Percentiles rank a stretch among this genome's conserved stretches.
Conservation (phyloP, 495 filamentous ascomycete species). For the Penicillium herquei region DNA sequence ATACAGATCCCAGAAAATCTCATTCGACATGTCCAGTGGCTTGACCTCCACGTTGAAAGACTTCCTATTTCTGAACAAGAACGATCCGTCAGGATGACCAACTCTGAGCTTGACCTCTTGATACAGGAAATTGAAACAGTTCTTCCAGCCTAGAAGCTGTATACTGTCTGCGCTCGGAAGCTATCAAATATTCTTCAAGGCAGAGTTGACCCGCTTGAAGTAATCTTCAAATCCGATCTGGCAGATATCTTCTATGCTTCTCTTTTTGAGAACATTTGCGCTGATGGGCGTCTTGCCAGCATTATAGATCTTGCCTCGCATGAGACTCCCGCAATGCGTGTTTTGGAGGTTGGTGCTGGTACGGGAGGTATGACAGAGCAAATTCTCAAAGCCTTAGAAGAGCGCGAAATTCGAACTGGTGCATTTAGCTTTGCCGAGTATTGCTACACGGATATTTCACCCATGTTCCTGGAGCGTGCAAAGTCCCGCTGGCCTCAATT, state of each 20-base stretch:
- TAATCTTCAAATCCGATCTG: not conserved
- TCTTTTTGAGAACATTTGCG: not conserved
- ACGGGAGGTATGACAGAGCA: not conserved
- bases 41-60: not conserved
- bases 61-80: not conserved
- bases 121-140: not conserved
- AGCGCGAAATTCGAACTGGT: not conserved
- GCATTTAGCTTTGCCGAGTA: not conserved
- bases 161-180: not conserved
- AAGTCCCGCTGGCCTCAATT: not conserved
- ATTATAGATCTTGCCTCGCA: not conserved
- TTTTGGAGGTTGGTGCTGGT: slow-evolving; percentile 4
- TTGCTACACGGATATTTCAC: not conserved
- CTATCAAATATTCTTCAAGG: not conserved
- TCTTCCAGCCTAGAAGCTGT: not conserved
- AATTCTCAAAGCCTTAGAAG: not conserved
- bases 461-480: not conserved
- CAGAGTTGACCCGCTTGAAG: not conserved
- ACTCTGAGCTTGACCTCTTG: not conserved
- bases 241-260: not conserved
- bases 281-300: not conserved
- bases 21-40: not conserved
- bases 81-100: not conserved
- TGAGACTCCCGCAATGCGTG: not conserved
- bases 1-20: not conserved